Conservation (phyloP, 2,329 filamentous ascomycete species). For the Pseudogymnoascus sp. region DNA sequence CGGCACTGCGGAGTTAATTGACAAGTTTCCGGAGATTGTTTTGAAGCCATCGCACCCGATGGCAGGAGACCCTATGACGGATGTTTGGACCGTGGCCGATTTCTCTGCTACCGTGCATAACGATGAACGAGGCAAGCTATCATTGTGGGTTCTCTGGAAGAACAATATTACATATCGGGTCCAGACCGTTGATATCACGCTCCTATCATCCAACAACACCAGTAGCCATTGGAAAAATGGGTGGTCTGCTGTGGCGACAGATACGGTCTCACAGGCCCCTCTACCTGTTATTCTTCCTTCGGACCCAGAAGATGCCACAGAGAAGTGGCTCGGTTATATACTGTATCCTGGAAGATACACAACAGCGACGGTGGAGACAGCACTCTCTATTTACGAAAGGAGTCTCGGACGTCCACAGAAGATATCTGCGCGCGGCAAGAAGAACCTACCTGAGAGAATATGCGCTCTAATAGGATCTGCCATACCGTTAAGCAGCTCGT, state of each 20-base stretch:
- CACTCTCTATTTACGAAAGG: constrained; percentile 72
- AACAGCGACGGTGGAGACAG: constrained; percentile 71
- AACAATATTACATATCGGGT: constrained; percentile 74
- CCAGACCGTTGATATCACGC: constrained; percentile 37
- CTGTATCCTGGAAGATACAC: constrained; percentile 79
- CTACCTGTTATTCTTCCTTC: constrained; percentile 53
- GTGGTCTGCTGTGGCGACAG: constrained; percentile 65
- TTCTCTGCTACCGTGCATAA: constrained; percentile 55
- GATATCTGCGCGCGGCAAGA: constrained; percentile 36
- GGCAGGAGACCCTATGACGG: constrained; percentile 61
- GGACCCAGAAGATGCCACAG: constrained; percentile 63
- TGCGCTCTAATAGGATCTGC: constrained; percentile 65
- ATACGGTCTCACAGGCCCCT: constrained; percentile 45
- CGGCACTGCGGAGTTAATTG: constrained; percentile 54
- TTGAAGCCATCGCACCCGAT: constrained; percentile 63
- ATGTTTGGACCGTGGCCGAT: constrained; percentile 73
- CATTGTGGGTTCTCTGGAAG: constrained; percentile 75
- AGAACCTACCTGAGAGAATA: constrained; percentile 67
- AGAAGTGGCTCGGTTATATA: constrained; percentile 81
- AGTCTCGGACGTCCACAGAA: constrained; percentile 42
- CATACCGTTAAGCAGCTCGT: constrained; percentile 54
- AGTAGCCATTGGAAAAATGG: constrained; percentile 52
- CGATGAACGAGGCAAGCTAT: constrained; percentile 46
- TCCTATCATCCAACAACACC: constrained; percentile 41
- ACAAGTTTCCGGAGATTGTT: constrained; percentile 61